phyloP scores from a whole-genome alignment of 768 basidiomycete genomes.

The Podaxis sp. region DNA sequence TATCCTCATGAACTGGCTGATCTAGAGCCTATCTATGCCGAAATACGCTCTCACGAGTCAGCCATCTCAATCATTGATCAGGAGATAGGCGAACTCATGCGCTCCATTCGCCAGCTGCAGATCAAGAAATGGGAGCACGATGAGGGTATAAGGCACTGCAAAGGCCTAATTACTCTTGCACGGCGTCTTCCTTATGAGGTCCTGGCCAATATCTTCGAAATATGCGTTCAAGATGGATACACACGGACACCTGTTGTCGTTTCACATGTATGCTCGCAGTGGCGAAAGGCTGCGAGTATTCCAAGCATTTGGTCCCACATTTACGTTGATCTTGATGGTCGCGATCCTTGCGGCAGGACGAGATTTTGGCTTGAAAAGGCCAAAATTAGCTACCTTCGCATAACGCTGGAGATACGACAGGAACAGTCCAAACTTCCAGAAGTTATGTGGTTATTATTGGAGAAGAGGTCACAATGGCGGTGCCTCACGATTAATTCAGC shows the following conservation, averaged over 20 bases:
- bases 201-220: conserved; percentile 53
- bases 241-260: conserved; percentile 52
- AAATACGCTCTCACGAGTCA: conserved; percentile 37
- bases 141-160: conserved; percentile 41
- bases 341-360: conserved; percentile 41
- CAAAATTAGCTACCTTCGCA: conserved; percentile 39
- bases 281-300: conserved; percentile 51
- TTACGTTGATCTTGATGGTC: conserved; percentile 47
- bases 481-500: conserved; percentile 40
- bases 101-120: conserved; percentile 40
- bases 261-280: conserved; percentile 59
- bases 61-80: conserved; percentile 40
- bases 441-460: conserved; percentile 41
- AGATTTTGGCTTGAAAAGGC: conserved; percentile 53
- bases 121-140: conserved; percentile 41
- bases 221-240: conserved; percentile 51
- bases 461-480: conserved; percentile 43
- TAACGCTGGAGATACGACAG: conserved; percentile 41
- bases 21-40: conserved; percentile 19
- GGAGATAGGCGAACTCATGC: conserved; percentile 41
- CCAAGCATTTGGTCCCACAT: conserved; percentile 62
- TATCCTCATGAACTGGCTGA: conserved; percentile 17
- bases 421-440: conserved; percentile 29
- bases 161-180: conserved; percentile 53
- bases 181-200: conserved; percentile 56